Base-by-base conservation (phyloP, 1,139 yeast genomes). In the Kodamaea fungicola region DNA sequence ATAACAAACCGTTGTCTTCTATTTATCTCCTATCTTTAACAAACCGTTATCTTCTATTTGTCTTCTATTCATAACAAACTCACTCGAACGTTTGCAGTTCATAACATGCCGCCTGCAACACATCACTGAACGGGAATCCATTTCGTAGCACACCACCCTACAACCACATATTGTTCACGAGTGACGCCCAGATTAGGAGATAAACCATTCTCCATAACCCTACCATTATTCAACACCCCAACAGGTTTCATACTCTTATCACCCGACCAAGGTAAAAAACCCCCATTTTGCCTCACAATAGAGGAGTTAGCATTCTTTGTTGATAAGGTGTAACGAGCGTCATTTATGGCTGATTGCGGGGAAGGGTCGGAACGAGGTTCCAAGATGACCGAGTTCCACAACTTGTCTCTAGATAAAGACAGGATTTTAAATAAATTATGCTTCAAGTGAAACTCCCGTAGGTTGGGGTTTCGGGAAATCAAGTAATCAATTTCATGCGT, bases 101-200 rank as follows among this genome's bases (percentile, higher is more conserved):
- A n/a, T 23, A 23, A 7, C 25, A 9, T 24, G 27, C 12, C 6
- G 27, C 27, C 27, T 24, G 27, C 27, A 24, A 24, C 27, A 27
- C 13, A 10, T 10, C 12, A 12, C 29, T 10, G 16, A 8, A 27
- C 12, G 16, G 16, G 16, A 12, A 61, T 35, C 80, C 80, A 76
- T 42, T 78, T 54, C 41, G 64, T 54, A 46, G 73, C 69, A 42
- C 69, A 62, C 81, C 81, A 76, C 4, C 80, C 80, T 45, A 68
- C 73, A 10, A 71, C 70, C 7, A 80, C 76, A 47, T 65, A 76
- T 46, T 76, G 82, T 28, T 64, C 52, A 32, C 50, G 55, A 7
- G 72, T 59, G 9, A 64, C 51, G 5, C 74, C 74, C 10, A 69
- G 58, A 33, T 58, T 64, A 5, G 75, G 74, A 16, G 69, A 62